Evolutionary conservation across 1,284 basidiomycete species (phyloP).

Genomic region (Termitomyces sp.): DNA sequence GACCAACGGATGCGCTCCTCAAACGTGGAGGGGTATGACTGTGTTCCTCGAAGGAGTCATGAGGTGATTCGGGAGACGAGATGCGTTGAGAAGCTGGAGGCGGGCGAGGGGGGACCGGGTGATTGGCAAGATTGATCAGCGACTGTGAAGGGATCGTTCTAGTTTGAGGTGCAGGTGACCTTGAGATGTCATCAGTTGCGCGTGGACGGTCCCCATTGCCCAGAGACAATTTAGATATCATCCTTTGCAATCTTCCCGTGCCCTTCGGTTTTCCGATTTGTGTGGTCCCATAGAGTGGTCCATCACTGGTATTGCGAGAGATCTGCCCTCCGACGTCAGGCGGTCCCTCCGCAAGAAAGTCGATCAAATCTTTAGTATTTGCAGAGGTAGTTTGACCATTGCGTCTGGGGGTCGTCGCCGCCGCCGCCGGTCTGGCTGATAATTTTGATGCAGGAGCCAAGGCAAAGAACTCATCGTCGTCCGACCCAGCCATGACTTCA

Average conservation of each 20-base stretch:
- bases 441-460: constrained; percentile 22
- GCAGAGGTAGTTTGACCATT: constrained; percentile 15
- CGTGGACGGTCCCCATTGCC: constrained; percentile 46
- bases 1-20: constrained; percentile 15
- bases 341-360: constrained; percentile 30
- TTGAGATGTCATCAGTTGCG: constrained; percentile 20
- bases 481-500: constrained; percentile 65
- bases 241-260: constrained; percentile 61
- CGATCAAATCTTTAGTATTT: constrained; percentile 21
- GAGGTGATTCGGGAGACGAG: constrained; percentile 40
- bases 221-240: constrained; percentile 71
- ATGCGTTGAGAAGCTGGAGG: constrained; percentile 36
- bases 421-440: constrained; percentile 21
- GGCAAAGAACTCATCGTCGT: constrained; percentile 42
- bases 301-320: constrained; percentile 6
- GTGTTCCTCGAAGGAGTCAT: constrained; percentile 23
- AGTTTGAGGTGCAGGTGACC: constrained; percentile 15
- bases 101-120: constrained; percentile 52
- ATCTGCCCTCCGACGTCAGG: constrained; percentile 22
- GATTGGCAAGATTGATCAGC: constrained; percentile 46
- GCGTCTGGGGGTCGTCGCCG: constrained; percentile 20
- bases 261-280: constrained; percentile 44
- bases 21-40: constrained; percentile 11
- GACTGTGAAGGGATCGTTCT: constrained; percentile 26
- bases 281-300: constrained; percentile 17